Percentiles rank a stretch among this genome's conserved stretches.
phyloP scores from a whole-genome alignment of 257 asterid species.

The Solanum medicagineum region DNA sequence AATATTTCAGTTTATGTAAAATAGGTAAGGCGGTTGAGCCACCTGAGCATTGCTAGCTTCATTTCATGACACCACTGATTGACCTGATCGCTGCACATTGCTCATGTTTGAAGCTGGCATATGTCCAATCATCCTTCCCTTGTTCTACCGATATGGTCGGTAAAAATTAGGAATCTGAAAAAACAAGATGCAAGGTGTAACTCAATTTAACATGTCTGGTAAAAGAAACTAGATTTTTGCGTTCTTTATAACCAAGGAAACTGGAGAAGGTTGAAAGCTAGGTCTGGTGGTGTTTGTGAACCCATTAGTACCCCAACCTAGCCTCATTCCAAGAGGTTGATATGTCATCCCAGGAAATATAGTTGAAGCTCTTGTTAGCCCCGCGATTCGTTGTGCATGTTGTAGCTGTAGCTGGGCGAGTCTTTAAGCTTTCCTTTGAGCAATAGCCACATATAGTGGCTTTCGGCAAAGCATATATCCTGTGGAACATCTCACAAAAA shows the following conservation, averaged over 20 bases:
- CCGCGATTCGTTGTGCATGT: too few species aligned
- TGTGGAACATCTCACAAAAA: slow-evolving; percentile 13
- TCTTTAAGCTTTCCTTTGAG: too few species aligned
- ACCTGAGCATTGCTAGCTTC: slow-evolving; percentile 62
- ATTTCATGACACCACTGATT: slow-evolving; percentile 23
- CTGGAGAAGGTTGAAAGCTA: slow-evolving; percentile 40
- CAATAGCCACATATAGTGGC: slow-evolving; percentile 54
- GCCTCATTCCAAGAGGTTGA: too few species aligned
- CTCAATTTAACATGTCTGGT: background rate
- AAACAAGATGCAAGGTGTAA: background rate
- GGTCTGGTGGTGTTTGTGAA: slow-evolving; percentile 27
- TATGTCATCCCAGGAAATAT: too few species aligned
- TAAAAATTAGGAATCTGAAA: slow-evolving; percentile 38
- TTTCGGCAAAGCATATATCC: slow-evolving; percentile 59
- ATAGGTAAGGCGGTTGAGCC: background rate
- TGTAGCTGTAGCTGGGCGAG: too few species aligned
- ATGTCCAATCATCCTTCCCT: slow-evolving; percentile 27
- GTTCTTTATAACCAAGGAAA: slow-evolving; percentile 34
- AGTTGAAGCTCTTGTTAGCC: too few species aligned
- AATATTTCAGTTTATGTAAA: background rate
- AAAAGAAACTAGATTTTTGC: background rate
- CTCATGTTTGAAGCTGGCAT: slow-evolving; percentile 15
- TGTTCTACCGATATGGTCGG: slow-evolving; percentile 24
- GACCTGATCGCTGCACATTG: slow-evolving; percentile 13
- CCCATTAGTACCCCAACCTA: too few species aligned